Percentiles rank a stretch among this genome's conserved stretches.
These are phyloP conservation scores for Teratosphaeria epicoccoides DNA, from an alignment of 2,329 filamentous ascomycete genomes.

Conservation along the genomic window DNA sequence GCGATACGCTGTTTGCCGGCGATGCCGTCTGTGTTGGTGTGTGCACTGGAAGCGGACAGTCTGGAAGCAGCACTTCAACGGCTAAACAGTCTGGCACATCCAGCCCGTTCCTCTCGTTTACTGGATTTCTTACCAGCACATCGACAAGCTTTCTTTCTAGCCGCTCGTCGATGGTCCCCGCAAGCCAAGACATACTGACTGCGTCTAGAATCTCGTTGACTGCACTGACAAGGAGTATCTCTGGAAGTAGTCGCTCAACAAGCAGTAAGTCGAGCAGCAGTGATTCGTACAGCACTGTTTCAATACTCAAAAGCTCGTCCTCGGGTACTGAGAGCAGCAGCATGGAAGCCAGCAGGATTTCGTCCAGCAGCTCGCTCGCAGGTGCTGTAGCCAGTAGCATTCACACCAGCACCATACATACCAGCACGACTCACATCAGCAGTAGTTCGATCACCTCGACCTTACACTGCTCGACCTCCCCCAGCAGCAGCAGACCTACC, in stretches of 20 bases:
- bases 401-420: not conserved
- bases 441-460: not conserved
- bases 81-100: not conserved
- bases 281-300: not conserved
- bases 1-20: not conserved
- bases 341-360: not conserved
- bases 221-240: not conserved
- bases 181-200: not conserved
- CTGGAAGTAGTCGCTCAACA: not conserved
- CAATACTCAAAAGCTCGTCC: not conserved
- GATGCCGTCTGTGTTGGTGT: not conserved
- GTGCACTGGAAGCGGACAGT: not conserved
- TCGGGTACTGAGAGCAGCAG: not conserved
- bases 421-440: no score
- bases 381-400: not conserved
- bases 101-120: not conserved
- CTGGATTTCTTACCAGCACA: not conserved
- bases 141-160: not conserved
- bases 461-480: not conserved
- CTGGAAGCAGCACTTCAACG: not conserved
- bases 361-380: not conserved
- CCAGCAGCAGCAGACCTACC: not conserved
- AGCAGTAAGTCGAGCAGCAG: not conserved
- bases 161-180: not conserved
- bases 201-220: not conserved